A percentile compares a stretch with the other conserved stretches of the same genome.
Evolutionary conservation across 176 grass and related monocot genomes (phyloP).

Genomic region (Raddia distichophylla): DNA sequence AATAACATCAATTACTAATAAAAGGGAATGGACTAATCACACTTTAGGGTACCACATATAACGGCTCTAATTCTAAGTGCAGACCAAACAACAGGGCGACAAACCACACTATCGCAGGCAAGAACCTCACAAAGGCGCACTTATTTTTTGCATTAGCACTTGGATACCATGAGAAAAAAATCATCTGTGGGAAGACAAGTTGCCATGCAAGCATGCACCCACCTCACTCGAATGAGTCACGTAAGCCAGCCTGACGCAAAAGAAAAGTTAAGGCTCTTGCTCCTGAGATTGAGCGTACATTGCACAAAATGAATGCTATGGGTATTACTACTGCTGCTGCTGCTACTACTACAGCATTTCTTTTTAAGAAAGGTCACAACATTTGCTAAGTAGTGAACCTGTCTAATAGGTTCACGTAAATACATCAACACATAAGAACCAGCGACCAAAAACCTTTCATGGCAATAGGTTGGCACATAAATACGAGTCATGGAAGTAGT

Average conservation of each 20-base stretch:
- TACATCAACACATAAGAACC: constrained; percentile 31
- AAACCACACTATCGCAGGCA: not conserved
- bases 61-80: no score
- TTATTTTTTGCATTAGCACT: not conserved
- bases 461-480: not conserved
- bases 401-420: constrained; percentile 27
- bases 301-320: constrained; percentile 30
- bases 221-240: not conserved
- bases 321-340: constrained; percentile 30
- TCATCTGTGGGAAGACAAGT: not conserved
- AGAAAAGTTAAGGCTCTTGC: not conserved
- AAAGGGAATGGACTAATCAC: no score
- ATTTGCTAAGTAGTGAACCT: constrained; percentile 16
- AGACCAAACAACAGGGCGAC: not conserved
- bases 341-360: not conserved
- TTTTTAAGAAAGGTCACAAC: not conserved
- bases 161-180: not conserved
- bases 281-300: constrained; percentile 18
- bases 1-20: no score
- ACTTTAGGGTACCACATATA: no score
- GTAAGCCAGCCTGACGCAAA: not conserved
- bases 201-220: not conserved
- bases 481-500: constrained; percentile 36
- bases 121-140: not conserved
- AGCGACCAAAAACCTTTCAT: not conserved